Evolutionary conservation across 495 filamentous ascomycete genomes (phyloP).

Genomic region (Zalerion maritima): DNA sequence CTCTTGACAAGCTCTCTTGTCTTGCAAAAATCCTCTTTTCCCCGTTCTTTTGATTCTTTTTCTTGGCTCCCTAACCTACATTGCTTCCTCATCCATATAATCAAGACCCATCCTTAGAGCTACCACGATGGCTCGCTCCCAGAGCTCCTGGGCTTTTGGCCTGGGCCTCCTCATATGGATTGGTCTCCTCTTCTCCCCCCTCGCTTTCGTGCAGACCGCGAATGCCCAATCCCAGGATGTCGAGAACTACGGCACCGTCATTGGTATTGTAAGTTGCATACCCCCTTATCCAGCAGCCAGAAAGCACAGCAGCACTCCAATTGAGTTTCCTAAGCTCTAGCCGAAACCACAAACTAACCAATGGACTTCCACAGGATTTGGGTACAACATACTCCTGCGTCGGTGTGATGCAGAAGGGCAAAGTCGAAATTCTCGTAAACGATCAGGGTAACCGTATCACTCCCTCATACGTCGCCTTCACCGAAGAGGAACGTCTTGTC

Average conservation of each 20-base stretch:
- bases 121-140: slow-evolving; percentile 38
- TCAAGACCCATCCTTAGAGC: no score
- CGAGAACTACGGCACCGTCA: slow-evolving; percentile 76
- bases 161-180: slow-evolving; percentile 70
- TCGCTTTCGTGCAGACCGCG: slow-evolving; percentile 59
- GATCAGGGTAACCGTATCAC: slow-evolving; percentile 94
- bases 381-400: slow-evolving; percentile 99
- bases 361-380: slow-evolving; percentile 46
- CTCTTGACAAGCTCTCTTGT: no score
- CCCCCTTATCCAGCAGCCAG: no score
- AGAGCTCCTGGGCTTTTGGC: slow-evolving; percentile 38
- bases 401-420: slow-evolving; percentile 97
- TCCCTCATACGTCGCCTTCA: slow-evolving; percentile 96
- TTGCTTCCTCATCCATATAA: no score
- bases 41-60: no score
- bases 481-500: slow-evolving; percentile 90
- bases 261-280: slow-evolving; percentile 58
- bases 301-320: no score
- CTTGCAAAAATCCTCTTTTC: no score
- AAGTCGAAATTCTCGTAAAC: slow-evolving; percentile 95
- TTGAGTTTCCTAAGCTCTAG: no score
- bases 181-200: slow-evolving; percentile 59
- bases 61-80: no score
- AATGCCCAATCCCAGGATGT: slow-evolving; percentile 60
- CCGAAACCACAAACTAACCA: no score